A percentile compares a stretch with the other conserved stretches of the same genome.
These are phyloP conservation scores for Cutaneotrichosporon sp. DNA, from an alignment of 1,284 basidiomycete species.

Conservation along the genomic window DNA sequence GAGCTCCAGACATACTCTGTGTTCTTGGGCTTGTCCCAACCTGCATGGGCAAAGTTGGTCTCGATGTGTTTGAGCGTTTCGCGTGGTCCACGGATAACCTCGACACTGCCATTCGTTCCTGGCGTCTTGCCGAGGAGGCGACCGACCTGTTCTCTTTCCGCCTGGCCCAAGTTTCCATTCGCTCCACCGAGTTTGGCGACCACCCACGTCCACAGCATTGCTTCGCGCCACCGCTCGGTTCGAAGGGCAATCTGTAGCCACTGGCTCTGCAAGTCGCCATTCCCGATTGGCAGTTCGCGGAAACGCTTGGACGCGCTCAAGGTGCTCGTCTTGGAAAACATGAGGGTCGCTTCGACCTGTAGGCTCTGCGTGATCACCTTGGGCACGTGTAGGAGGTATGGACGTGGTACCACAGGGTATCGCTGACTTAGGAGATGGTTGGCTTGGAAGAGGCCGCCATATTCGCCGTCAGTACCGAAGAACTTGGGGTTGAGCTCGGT, in stretches of 20 bases:
- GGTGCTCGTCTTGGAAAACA: slow-evolving; percentile 44
- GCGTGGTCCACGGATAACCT: slow-evolving; percentile 43
- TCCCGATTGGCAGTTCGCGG: slow-evolving; percentile 39
- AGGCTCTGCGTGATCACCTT: slow-evolving; percentile 47
- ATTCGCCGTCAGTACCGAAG: slow-evolving; percentile 45
- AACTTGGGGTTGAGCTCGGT: slow-evolving; percentile 35
- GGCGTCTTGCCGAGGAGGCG: too few species aligned
- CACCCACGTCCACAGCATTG: slow-evolving; percentile 47
- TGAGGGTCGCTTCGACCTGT: slow-evolving; percentile 48
- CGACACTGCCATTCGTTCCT: slow-evolving; percentile 30
- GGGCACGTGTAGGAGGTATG: slow-evolving; percentile 49
- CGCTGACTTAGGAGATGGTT: slow-evolving; percentile 46
- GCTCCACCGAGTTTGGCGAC: slow-evolving; percentile 43
- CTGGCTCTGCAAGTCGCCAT: slow-evolving; percentile 48
- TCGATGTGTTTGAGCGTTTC: slow-evolving; percentile 40
- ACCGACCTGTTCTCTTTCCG: slow-evolving; percentile 24
- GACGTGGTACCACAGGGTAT: slow-evolving; percentile 44
- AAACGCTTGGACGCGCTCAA: slow-evolving; percentile 40
- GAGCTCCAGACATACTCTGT: slow-evolving; percentile 22
- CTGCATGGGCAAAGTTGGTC: slow-evolving; percentile 36
- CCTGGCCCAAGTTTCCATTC: slow-evolving; percentile 33
- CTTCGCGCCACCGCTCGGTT: slow-evolving; percentile 51
- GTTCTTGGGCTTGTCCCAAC: slow-evolving; percentile 45
- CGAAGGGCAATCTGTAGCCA: slow-evolving; percentile 44
- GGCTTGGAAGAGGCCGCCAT: slow-evolving; percentile 48